Percentiles rank a stretch among this genome's conserved stretches.
Evolutionary conservation across 1,284 basidiomycete species (phyloP).

Genomic region (Austropuccinia psidii): DNA sequence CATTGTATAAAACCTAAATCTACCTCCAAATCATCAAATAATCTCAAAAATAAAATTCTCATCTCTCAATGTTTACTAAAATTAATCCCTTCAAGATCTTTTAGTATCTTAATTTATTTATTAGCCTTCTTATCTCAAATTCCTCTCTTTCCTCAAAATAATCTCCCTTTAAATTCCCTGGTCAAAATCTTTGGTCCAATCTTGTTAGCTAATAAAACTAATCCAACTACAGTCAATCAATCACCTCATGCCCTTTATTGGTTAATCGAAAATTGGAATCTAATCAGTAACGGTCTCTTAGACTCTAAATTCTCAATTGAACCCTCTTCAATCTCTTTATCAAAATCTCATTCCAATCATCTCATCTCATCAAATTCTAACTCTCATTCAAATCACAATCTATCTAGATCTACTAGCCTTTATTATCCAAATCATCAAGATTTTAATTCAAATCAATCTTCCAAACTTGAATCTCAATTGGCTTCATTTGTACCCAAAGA

Average conservation of each 20-base stretch:
- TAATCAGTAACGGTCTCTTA: slow-evolving; percentile 16
- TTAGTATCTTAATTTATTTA: slow-evolving; percentile 59
- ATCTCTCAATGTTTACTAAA: slow-evolving; percentile 56
- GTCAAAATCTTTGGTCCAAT: slow-evolving; percentile 47
- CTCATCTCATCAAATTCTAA: too few relatives aligned
- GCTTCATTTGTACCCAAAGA: too few relatives aligned
- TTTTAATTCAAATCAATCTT: too few relatives aligned
- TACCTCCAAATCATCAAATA: neutral
- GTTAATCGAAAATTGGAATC: slow-evolving; percentile 24
- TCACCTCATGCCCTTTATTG: slow-evolving; percentile 16
- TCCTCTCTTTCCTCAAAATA: slow-evolving; percentile 47
- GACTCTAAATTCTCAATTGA: too few relatives aligned
- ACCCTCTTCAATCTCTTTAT: too few relatives aligned
- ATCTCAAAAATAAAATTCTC: neutral
- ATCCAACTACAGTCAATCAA: neutral
- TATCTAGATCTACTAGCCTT: too few relatives aligned
- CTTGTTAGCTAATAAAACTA: slow-evolving; percentile 43
- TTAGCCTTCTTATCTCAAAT: slow-evolving; percentile 56
- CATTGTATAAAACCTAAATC: slow-evolving; percentile 43
- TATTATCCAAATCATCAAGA: too few relatives aligned
- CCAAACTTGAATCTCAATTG: too few relatives aligned
- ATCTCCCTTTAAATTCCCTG: slow-evolving; percentile 45
- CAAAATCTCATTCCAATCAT: too few relatives aligned
- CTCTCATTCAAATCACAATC: too few relatives aligned
- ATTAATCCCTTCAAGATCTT: slow-evolving; percentile 56